phyloP scores from a whole-genome alignment of 2,329 filamentous ascomycete species.

The Calonectria pauciramosa region DNA sequence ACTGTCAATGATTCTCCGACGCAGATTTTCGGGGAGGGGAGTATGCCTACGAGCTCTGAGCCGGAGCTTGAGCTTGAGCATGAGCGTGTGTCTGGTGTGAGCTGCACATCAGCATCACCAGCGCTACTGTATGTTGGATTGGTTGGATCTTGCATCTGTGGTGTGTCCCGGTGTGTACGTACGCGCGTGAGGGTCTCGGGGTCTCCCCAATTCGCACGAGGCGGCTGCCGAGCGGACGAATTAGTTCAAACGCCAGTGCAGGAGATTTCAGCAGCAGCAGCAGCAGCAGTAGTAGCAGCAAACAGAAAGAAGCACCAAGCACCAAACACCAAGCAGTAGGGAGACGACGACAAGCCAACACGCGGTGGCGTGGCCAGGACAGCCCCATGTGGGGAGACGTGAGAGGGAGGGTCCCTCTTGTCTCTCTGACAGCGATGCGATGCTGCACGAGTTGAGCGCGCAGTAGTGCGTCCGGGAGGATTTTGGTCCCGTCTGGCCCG shows the following conservation, averaged over 20 bases:
- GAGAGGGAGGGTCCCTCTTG: not conserved
- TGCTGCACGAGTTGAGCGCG: constrained; percentile 8
- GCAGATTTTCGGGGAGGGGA: not conserved
- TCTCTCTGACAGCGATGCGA: not conserved
- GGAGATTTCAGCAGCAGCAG: constrained; percentile 2
- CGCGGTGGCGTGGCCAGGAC: not conserved
- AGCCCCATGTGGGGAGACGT: not conserved
- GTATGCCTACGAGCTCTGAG: not conserved
- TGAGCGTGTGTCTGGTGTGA: not conserved
- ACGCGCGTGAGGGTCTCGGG: not conserved
- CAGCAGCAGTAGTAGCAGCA: not conserved
- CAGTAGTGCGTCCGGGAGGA: constrained; percentile 16
- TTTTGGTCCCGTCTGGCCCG: constrained; percentile 6
- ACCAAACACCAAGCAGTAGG: not conserved
- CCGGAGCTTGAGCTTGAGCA: not conserved
- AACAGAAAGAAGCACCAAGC: too few species aligned
- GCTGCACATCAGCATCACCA: constrained; percentile 7
- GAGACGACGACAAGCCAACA: constrained; percentile 4
- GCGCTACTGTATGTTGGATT: not conserved
- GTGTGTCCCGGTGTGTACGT: not conserved
- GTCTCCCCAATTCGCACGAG: not conserved
- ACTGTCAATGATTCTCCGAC: constrained; percentile 8
- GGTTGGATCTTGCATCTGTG: not conserved
- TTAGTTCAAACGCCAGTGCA: constrained; percentile 12
- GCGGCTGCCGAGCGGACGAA: not conserved